Base-by-base conservation (phyloP, 2,329 filamentous ascomycete species). In the Westerdykella aurantiaca region DNA sequence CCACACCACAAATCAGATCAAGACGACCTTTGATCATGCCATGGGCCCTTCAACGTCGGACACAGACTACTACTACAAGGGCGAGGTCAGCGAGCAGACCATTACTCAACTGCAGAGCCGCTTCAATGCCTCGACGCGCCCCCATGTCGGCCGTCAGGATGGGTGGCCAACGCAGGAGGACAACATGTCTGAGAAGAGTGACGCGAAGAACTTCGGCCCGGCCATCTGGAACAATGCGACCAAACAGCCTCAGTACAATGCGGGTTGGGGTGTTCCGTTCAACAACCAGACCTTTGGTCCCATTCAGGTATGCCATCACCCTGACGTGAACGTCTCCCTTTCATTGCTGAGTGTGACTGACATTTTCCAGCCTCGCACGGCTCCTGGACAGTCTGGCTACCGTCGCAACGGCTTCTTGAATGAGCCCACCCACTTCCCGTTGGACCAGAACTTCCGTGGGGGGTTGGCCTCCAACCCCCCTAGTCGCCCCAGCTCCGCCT, bases 1-100 rank as follows among this genome's bases (percentile, higher is more conserved):
- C 47, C 75, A 80, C 33, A 80, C 85, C 50, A 81, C 75, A 18
- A 80, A 81, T 23, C 76, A 80, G 44, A 72, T 72, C 29, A 81
- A 79, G 55, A 72, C 78, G 42, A 83, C 80, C 10, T 69, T 78
- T 43, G 78, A 81, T 38, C 77, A 79, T 53, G 67, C 64, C 7
- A 70, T 78, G 42, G 73, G 75, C n/a, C 68, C 72, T 47, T 66
- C 70, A 5, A 13, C 33, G 3, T 71, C 71, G 5, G 76, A 79
- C 49, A 63, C 67, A 33, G 75, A 78, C 43, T 77, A 75, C 51
- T 71, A 65, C 34, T 50, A 60, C 41, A 44, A 52, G 14, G 63
- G 58, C 44, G 74, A 78, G 38, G 64, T 76, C 21, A 72, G 68
- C 6, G 73, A 77, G 50, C 74, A 75, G 45, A 75, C 73, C 9